phyloP scores from a whole-genome alignment of 2,329 filamentous ascomycete genomes.

The Colletotrichum camelliae region DNA sequence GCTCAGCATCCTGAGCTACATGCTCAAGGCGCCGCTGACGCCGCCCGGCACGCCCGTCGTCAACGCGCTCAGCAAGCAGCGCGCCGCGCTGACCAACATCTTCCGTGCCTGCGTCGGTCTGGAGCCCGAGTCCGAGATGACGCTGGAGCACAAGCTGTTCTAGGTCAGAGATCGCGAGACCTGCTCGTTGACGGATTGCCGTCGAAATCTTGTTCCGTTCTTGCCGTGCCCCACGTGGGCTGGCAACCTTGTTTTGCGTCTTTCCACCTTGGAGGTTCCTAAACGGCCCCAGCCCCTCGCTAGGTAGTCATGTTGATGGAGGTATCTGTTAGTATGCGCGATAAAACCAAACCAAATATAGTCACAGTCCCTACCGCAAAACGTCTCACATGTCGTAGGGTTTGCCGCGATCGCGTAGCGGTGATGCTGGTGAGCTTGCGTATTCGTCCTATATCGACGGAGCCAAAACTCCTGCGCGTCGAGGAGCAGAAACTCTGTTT shows the following conservation, averaged over 20 bases:
- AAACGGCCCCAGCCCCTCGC: background rate
- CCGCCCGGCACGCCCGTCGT: conserved; percentile 94
- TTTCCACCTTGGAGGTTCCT: background rate
- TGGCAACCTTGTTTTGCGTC: background rate
- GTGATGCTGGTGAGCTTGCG: background rate
- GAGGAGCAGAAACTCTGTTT: background rate
- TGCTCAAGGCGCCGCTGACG: conserved; percentile 95
- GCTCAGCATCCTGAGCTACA: conserved; percentile 96
- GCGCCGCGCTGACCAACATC: conserved; percentile 93
- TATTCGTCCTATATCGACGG: background rate
- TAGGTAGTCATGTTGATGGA: background rate
- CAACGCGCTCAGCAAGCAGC: conserved; percentile 96
- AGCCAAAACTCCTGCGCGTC: background rate
- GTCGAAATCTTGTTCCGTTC: background rate
- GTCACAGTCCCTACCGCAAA: conserved; percentile 9
- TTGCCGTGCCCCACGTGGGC: background rate
- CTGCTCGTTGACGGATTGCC: background rate
- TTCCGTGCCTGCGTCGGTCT: conserved; percentile 97
- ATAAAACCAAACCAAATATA: background rate
- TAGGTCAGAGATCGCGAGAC: conserved; percentile 39
- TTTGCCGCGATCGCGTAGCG: background rate
- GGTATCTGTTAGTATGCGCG: background rate
- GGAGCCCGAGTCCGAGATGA: conserved; percentile 98
- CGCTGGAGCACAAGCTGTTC: conserved; percentile 97
- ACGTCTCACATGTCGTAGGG: conserved; percentile 12